Evolutionary conservation across 179 eudicot species (phyloP).

Genomic region (Spergularia azorica): DNA sequence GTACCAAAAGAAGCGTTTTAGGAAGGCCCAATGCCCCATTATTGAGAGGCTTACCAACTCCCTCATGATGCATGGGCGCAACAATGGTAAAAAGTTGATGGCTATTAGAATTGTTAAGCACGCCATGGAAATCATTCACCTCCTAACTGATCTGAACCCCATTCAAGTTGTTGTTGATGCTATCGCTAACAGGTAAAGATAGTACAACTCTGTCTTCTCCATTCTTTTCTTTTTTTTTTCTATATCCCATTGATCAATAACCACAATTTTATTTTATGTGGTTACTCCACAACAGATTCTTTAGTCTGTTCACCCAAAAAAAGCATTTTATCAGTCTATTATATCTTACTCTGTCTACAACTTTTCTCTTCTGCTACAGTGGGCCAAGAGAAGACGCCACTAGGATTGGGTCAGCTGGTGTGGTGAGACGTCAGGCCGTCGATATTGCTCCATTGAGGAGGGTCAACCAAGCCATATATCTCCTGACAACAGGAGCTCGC

Average conservation of each 20-base stretch:
- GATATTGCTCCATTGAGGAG: slow-evolving; percentile 93
- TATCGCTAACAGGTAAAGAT: slow-evolving; percentile 13
- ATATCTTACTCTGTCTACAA: no score
- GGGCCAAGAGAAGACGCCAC: slow-evolving; percentile 95
- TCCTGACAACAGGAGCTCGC: slow-evolving; percentile 87
- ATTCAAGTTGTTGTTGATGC: slow-evolving; percentile 45
- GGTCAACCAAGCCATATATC: slow-evolving; percentile 88
- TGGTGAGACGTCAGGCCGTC: slow-evolving; percentile 94
- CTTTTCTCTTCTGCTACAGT: slow-evolving; percentile 31
- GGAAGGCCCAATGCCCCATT: slow-evolving; percentile 77
- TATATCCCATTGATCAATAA: no score
- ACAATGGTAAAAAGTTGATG: slow-evolving; percentile 76
- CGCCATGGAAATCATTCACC: slow-evolving; percentile 71
- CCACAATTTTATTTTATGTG: no score
- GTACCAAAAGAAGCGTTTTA: slow-evolving; percentile 58
- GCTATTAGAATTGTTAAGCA: slow-evolving; percentile 73
- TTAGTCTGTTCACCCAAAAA: no score
- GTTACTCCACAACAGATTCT: no score
- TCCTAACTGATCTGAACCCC: slow-evolving; percentile 59
- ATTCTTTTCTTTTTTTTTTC: no score
- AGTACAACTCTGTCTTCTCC: no score
- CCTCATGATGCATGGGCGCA: slow-evolving; percentile 75
- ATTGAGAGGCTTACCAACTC: slow-evolving; percentile 72
- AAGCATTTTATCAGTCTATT: no score
- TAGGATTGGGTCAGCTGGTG: slow-evolving; percentile 91